Percentiles rank a stretch among this genome's conserved stretches.
phyloP scores from a whole-genome alignment of 1,284 basidiomycete genomes.

The Ustilago trichophora region DNA sequence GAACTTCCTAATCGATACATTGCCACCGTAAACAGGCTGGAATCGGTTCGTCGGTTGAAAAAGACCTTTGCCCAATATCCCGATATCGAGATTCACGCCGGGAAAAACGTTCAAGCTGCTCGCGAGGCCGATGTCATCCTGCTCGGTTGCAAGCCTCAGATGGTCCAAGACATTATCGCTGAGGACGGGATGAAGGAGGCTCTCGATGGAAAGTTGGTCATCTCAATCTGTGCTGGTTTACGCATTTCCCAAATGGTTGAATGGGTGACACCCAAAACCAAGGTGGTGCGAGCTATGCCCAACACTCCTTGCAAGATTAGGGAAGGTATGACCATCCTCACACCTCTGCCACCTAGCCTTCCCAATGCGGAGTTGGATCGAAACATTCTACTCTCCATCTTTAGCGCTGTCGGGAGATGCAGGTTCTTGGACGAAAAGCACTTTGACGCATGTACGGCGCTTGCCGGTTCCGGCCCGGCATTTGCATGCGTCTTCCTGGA shows the following conservation, averaged over 20 bases:
- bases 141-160: conserved; percentile 78
- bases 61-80: conserved; percentile 70
- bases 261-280: conserved; percentile 80
- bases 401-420: conserved; percentile 60
- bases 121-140: conserved; percentile 83
- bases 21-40: conserved; percentile 84
- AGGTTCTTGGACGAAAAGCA: conserved; percentile 69
- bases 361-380: conserved; percentile 44
- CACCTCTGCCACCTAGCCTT: conserved; percentile 46
- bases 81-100: conserved; percentile 75
- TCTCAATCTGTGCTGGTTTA: conserved; percentile 95
- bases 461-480: conserved; percentile 96
- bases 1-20: conserved; percentile 81
- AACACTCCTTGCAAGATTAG: conserved; percentile 88
- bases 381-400: conserved; percentile 58
- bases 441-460: conserved; percentile 96
- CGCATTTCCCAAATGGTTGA: conserved; percentile 81
- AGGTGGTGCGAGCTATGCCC: conserved; percentile 95
- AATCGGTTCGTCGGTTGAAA: conserved; percentile 78
- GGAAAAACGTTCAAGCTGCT: conserved; percentile 78
- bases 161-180: conserved; percentile 79
- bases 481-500: conserved; percentile 97
- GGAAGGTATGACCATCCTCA: conserved; percentile 65
- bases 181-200: conserved; percentile 86
- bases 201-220: conserved; percentile 85